Evolutionary conservation across 768 basidiomycete genomes (phyloP), one percentile per base, ranked within the genome.

Genomic region (Amanita fuliginea): DNA sequence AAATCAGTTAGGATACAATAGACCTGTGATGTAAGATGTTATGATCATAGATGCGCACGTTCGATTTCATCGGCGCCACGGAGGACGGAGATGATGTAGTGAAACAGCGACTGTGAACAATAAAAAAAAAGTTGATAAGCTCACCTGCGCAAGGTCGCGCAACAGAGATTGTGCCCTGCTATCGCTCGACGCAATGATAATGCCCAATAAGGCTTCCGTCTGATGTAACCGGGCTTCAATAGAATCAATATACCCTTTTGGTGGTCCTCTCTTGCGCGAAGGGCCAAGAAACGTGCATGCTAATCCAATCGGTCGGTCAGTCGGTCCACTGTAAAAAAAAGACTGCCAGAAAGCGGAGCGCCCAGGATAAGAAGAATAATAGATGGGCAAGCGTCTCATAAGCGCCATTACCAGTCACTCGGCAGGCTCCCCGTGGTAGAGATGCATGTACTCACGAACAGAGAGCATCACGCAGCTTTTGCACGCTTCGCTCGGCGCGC

Each of bases 181-280:
- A 33, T 71, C 67, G 11, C 55, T 61, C 3, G 76, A 72, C 32
- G 81, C 72, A 34, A 93, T 70, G 46, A 94, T 68, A 51, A 91
- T 84, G 46, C 90, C 92, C 24, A 95, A 71, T 36, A 95, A 71
- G 0, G 91, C 91, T 62, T 95, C 91, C 14, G 90, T 88, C 60
- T 94, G 88, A 56, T 95, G 92, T 4, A 95, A 68, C 11, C 89
- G 79, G 11, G 86, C 86, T 65, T 95, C 91, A 57, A 95, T 91
- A 24, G 90, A 90, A 59, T 94, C 90, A 60, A 95, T 93, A 70
- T 95, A 95, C 1, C 91, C 91, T 60, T 89, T 90, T n/a, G 88
- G 86, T 3, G 86, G 86, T 2, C 90, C 90, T 55, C 90, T 83
- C 61, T 86, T 86, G 56, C 83, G 77, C 10, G 85, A 86, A 6